Evolutionary conservation across 177 flowering plant genomes (phyloP).

Genomic region (Vitis hybrid): DNA sequence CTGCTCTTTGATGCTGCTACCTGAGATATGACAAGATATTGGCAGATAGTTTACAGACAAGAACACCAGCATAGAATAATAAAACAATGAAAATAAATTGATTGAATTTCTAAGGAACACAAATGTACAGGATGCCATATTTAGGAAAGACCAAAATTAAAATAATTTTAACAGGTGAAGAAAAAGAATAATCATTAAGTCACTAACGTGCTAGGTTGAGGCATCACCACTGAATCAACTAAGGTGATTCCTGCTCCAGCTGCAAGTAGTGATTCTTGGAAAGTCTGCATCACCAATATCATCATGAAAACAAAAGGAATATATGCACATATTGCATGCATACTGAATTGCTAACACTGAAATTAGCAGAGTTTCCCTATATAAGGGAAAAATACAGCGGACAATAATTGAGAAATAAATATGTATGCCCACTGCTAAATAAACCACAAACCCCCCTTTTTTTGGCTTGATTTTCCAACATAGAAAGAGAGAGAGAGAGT

Average conservation of each 20-base stretch:
- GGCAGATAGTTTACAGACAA: slow-evolving; percentile 9
- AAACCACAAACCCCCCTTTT: too few relatives aligned
- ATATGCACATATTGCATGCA: too few relatives aligned
- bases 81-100: not conserved
- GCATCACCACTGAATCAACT: slow-evolving; percentile 91
- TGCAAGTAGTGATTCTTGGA: slow-evolving; percentile 83
- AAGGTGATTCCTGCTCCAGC: slow-evolving; percentile 93
- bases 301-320: slow-evolving; percentile 1
- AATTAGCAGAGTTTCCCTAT: too few relatives aligned
- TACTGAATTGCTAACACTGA: too few relatives aligned
- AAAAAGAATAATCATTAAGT: slow-evolving; percentile 13
- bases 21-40: slow-evolving; percentile 43
- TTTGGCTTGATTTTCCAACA: too few relatives aligned
- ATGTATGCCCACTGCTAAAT: too few relatives aligned
- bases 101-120: too few relatives aligned
- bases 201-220: slow-evolving; percentile 39
- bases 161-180: not conserved
- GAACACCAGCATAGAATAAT: not conserved
- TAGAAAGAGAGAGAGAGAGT: too few relatives aligned
- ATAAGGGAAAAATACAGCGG: too few relatives aligned
- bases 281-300: slow-evolving; percentile 60
- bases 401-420: too few relatives aligned
- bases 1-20: slow-evolving; percentile 63
- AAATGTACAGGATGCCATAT: not conserved
- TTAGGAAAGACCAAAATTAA: not conserved